Conservation (phyloP, 257 asterid genomes). For the Solanum stenotomum region DNA sequence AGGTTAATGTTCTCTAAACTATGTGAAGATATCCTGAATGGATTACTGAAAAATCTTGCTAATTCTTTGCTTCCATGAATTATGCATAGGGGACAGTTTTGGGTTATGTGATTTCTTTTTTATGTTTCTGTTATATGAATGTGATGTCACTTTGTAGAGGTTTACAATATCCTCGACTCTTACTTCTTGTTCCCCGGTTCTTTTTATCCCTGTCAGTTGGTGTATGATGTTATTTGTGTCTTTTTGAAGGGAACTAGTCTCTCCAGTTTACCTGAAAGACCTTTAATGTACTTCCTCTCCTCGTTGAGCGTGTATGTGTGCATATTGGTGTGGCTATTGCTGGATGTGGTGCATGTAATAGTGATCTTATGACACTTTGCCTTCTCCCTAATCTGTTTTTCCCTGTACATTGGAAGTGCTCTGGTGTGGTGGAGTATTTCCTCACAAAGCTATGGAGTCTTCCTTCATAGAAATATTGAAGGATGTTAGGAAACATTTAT, state of each 20-base stretch:
- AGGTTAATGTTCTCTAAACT: conserved; percentile 30
- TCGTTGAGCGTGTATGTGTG: not conserved
- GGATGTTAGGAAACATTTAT: not conserved
- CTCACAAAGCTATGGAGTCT: not conserved
- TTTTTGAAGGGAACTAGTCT: not conserved
- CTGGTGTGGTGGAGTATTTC: not conserved
- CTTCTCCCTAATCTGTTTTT: not conserved
- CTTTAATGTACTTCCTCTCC: not conserved
- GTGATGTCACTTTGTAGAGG: not conserved
- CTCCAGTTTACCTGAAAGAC: not conserved
- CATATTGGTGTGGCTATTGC: not conserved
- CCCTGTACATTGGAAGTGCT: not conserved
- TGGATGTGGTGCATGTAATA: not conserved
- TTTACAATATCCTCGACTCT: not conserved
- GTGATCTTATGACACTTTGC: not conserved
- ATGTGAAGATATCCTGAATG: not conserved
- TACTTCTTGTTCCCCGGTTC: not conserved
- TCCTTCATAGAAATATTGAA: not conserved
- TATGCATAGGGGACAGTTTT: not conserved
- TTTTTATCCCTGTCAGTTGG: not conserved
- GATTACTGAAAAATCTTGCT: not conserved
- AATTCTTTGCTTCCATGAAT: not conserved
- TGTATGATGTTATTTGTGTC: not conserved
- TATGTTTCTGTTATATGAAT: not conserved
- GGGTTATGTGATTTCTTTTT: not conserved